Conservation (phyloP, 2,329 filamentous ascomycete genomes). For the Monilinia laxa region DNA sequence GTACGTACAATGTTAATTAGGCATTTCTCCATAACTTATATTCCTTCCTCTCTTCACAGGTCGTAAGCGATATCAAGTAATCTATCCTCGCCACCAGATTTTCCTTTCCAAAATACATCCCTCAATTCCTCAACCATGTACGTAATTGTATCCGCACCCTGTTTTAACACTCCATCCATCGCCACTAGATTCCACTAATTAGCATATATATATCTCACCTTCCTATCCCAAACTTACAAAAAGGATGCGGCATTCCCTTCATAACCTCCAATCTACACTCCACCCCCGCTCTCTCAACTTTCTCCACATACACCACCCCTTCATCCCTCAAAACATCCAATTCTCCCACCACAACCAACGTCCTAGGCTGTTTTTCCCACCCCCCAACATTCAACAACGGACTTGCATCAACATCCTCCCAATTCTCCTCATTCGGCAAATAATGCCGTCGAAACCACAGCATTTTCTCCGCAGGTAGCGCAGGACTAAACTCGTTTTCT, state of each 20-base stretch:
- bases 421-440: conserved; percentile 49
- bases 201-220: accelerated
- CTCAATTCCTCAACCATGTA: conserved; percentile 35
- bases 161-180: conserved; percentile 56
- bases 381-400: conserved; percentile 51
- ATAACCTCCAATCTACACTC: conserved; percentile 50
- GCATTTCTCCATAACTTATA: not conserved
- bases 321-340: conserved; percentile 57
- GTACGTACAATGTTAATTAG: not conserved
- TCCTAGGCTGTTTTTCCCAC: conserved; percentile 51
- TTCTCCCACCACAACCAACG: conserved; percentile 54
- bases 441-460: conserved; percentile 60
- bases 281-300: conserved; percentile 49
- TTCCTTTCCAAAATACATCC: conserved; percentile 27
- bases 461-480: conserved; percentile 57
- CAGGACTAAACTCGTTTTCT: conserved; percentile 51
- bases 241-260: conserved; percentile 57
- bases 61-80: not conserved
- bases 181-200: conserved; percentile 41
- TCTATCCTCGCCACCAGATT: not conserved
- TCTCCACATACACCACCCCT: conserved; percentile 52
- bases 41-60: not conserved
- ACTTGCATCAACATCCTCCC: conserved; percentile 53
- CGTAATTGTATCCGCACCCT: conserved; percentile 52
- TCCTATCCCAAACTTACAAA: conserved; percentile 36